Base-by-base conservation (phyloP, 306 rosid species). In the Sphenostylis stenocarpa region DNA sequence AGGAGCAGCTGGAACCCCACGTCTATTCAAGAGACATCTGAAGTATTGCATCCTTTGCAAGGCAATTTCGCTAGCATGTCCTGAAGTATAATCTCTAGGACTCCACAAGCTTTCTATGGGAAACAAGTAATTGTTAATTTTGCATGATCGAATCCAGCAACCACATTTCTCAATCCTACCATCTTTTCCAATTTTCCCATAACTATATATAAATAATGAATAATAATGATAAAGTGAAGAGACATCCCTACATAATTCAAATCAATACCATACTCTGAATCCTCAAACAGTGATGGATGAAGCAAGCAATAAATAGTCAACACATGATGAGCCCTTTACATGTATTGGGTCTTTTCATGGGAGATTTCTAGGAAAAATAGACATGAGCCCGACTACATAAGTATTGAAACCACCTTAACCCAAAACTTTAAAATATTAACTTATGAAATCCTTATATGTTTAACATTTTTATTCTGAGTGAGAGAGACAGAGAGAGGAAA, bases 1-100 rank as follows among this genome's bases (percentile, higher is more conserved):
- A 10, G 99, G 97, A 67, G 99, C 97, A 11, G 97, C 98, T 55
- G 88, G 84, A 82, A 95, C 83, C 53, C 99, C 98, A 15, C 97
- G 83, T 51, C 88, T 70, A 72, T 87, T 91, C 85, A 96, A 65
- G 64, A 96, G 88, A 80, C 99, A 96, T 83, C 98, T 84, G 85
- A 96, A 96, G 91, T 96, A 85, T 5, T 88, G 97, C 86, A 90
- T 65, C 47, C 97, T 85, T 0, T 85, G 87, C 20, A 92, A 70
- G 7, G 87, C 92, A 5, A 89, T 81, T 36, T 2, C 4, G 48
- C 60, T 76, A 63, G 76, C 57, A 64, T 84, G 87, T 76, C 77
- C 77, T 1, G 95, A 63, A 15, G 77, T 73, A 24, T 75, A 60
- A 36, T 64, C 87, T 75, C 80, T 90, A 33, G 5, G 77, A 83